Evolutionary conservation across 2,329 filamentous ascomycete genomes (phyloP).

Genomic region (Sporothrix variecibatus): DNA sequence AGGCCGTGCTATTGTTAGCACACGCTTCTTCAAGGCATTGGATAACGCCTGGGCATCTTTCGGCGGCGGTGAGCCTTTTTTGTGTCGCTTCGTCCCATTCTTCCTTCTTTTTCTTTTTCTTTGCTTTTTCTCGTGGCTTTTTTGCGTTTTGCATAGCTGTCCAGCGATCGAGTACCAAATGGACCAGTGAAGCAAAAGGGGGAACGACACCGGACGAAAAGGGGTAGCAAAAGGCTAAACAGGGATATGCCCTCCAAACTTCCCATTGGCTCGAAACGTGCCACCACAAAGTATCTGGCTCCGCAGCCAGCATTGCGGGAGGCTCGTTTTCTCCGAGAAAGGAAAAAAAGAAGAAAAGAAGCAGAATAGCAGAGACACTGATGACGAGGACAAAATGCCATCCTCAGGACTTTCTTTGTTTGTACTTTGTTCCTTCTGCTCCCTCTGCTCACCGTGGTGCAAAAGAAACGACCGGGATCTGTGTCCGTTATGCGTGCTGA

Average conservation of each 20-base stretch:
- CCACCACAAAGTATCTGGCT: conserved; percentile 12
- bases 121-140: background rate
- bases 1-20: background rate
- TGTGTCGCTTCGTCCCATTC: background rate
- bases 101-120: background rate
- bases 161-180: background rate
- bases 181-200: background rate
- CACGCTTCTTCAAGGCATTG: background rate
- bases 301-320: conserved; percentile 20
- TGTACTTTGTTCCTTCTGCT: background rate
- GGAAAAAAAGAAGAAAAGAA: background rate
- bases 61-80: conserved; percentile 1
- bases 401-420: background rate
- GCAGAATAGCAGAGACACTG: background rate
- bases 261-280: conserved; percentile 18
- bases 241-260: background rate
- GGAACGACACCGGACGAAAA: conserved; percentile 14
- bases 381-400: background rate
- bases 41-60: background rate
- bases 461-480: conserved; percentile 8
- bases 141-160: conserved; percentile 6
- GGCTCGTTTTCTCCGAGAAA: background rate
- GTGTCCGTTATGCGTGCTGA: conserved; percentile 15
- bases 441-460: background rate
- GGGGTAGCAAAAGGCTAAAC: conserved; percentile 25